Evolutionary conservation across 1,284 basidiomycete genomes (phyloP), one percentile per base, ranked within the genome.

Genomic region (Heliocybe sulcata): DNA sequence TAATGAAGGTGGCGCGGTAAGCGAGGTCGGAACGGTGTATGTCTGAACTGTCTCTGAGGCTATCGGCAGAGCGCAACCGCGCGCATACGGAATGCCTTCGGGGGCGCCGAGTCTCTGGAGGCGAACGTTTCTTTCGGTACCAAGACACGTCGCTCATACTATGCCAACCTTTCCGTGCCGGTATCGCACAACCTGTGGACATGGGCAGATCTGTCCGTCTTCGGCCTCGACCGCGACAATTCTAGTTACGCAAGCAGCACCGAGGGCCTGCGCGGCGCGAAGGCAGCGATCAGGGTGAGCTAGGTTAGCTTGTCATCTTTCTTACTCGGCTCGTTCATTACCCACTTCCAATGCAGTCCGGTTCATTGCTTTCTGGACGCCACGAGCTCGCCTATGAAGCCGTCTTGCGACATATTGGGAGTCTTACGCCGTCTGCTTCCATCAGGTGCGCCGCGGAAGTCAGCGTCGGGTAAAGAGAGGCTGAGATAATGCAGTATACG

Each of bases 81-180:
- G 16, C 83, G 88, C 53, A 72, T 95, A 33, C 80, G 90, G 16
- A 99, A 99, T 69, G 80, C 90, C 3, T 90, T 98, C 63, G 96
- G 97, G 25, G 92, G 93, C 1, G 95, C 89, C 20, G 97, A 99
- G 70, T 82, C 82, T 0, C 74, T 99, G 56, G 90, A 95, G 65
- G 90, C 89, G 6, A 90, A 88, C 57, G 72, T 92, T 1, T 83
- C 94, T 0, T 77, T 91, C 14, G 97, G 95, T 0, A 97, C 94
- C 0, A 88, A 90, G 65, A 99, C 94, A 0, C 83, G 85, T 56
- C 84, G 87, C 54, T 84, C 94, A 0, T 96, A 93, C 68, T 80
- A 90, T 59, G 83, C 83, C 29, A 71, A 82, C 6, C 67, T 88
- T 2, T 75, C 77, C 2, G 72, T 79, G 0, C 87, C 85, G 2